These are phyloP conservation scores for Ceratobasidium theobromae DNA, from an alignment of 1,284 basidiomycete species.

Conservation along the genomic window DNA sequence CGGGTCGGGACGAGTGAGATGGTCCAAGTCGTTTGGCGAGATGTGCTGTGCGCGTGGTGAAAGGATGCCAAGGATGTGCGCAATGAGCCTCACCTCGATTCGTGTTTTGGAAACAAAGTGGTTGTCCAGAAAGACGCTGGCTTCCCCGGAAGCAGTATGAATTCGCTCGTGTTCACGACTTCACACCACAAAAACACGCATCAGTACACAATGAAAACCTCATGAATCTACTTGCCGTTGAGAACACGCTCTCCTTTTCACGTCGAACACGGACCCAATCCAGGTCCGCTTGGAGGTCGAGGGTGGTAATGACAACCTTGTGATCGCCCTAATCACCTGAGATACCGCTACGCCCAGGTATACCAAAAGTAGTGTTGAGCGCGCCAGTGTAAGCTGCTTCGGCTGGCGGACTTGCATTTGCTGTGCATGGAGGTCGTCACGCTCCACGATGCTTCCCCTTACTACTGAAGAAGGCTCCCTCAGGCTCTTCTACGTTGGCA, in stretches of 20 bases:
- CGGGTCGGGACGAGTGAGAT: too few species aligned
- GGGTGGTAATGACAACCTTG: slow-evolving; percentile 54
- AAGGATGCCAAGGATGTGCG: too few species aligned
- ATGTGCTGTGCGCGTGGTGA: too few species aligned
- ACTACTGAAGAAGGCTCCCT: too few species aligned
- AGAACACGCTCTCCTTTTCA: slow-evolving; percentile 35
- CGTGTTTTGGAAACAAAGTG: too few species aligned
- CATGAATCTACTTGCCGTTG: slow-evolving; percentile 23
- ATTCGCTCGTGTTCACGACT: slow-evolving; percentile 37
- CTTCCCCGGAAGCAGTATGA: too few species aligned
- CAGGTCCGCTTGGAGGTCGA: slow-evolving; percentile 45
- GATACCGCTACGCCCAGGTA: slow-evolving; percentile 32
- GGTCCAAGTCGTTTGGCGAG: too few species aligned
- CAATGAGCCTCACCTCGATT: too few species aligned
- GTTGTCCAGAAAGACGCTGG: too few species aligned
- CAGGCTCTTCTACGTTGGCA: too few species aligned
- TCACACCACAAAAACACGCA: slow-evolving; percentile 29
- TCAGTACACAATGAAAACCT: not conserved
- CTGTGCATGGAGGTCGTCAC: not conserved
- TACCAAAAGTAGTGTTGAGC: slow-evolving; percentile 31
- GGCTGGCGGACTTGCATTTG: not conserved
- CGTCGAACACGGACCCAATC: slow-evolving; percentile 34
- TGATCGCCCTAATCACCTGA: slow-evolving; percentile 44
- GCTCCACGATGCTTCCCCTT: too few species aligned
- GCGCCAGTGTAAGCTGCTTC: not conserved